Base-by-base conservation (phyloP, 2,329 filamentous ascomycete genomes). In the Acrodontium crateriforme region DNA sequence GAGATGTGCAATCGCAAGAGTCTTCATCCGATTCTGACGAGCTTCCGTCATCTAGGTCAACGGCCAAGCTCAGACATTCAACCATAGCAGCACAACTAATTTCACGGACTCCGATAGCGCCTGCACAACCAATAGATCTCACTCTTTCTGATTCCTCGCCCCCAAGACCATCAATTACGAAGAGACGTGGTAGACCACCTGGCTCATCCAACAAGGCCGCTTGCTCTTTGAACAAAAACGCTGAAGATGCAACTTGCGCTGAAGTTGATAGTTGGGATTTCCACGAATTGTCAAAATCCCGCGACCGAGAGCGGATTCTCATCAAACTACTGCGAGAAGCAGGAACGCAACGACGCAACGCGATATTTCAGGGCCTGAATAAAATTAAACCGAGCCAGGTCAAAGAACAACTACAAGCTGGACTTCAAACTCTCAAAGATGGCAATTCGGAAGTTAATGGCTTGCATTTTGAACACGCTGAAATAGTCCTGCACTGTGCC, bases 271-370 rank as follows among this genome's bases (percentile, higher is more conserved):
- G 16, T 3, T 54, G 58, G 46, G 30, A 34, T 4, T 60, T 52
- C 48, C 29, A 36, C 3, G 30, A 50, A 1, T 43, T 68, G 3
- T 40, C 54, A 19, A 45, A 50, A 6, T 43, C 47, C 2, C 23
- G 35, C 6, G 61, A 69, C 35, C 48, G 60, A 8, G 54, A 57
- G 20, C 52, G 60, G 5, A 41, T 63, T 2, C 36, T 67, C 13
- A 55, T 63, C 26, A 60, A 62, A 28, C 36, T 56, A 2, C 40
- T 67, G 1, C 32, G 39, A 6, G 46, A 54, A 8, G 44, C 32
- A 9, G 40, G 38, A 2, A 19, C 25, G 6, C 23, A 37, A 8
- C 22, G 22, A 15, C 37, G 34, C 14, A 25, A 37, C n/a, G n/a
- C n/a, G n/a, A n/a, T n/a, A n/a, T n/a, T n/a, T n/a, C n/a, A n/a